Conservation (phyloP, 495 filamentous ascomycete species). For the Aspergillus conjunctus region DNA sequence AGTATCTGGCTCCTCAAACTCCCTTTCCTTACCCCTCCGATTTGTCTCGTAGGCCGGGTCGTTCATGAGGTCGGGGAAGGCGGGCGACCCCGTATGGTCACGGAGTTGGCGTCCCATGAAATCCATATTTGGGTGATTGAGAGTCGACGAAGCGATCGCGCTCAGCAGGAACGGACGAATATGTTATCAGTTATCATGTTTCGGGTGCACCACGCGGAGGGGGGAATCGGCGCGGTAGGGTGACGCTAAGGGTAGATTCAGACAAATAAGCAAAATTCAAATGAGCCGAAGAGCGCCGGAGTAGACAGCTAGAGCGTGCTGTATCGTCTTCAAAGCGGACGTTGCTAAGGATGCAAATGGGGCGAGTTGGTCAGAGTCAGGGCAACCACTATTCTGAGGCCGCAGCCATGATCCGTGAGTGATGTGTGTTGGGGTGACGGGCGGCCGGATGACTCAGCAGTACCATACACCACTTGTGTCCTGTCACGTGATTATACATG, state of each 20-base stretch:
- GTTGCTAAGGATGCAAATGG: slow-evolving; percentile 2
- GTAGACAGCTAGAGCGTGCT: too few relatives aligned
- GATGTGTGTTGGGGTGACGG: slow-evolving; percentile 9
- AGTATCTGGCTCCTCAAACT: slow-evolving; percentile 64
- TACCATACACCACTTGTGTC: background rate
- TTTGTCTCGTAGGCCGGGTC: slow-evolving; percentile 56
- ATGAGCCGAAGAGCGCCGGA: background rate
- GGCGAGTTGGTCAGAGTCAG: slow-evolving; percentile 2
- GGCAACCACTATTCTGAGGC: background rate
- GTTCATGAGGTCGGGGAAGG: slow-evolving; percentile 65
- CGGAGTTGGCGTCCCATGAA: slow-evolving; percentile 22
- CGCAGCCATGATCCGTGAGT: background rate
- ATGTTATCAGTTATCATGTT: slow-evolving; percentile 27
- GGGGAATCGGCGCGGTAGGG: slow-evolving; percentile 1
- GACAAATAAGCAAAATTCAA: background rate
- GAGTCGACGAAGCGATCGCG: slow-evolving; percentile 28
- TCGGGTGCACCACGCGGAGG: slow-evolving; percentile 8
- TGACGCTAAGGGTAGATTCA: slow-evolving; percentile 7
- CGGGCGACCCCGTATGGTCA: slow-evolving; percentile 24
- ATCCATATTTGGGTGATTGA: slow-evolving; percentile 31
- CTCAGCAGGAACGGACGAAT: slow-evolving; percentile 21
- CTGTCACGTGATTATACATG: slow-evolving; percentile 9
- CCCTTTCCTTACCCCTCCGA: slow-evolving; percentile 42
- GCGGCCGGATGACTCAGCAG: slow-evolving; percentile 20
- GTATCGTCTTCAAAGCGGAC: background rate